Conservation (phyloP, 1,284 basidiomycete genomes). For the Heliocybe sulcata region DNA sequence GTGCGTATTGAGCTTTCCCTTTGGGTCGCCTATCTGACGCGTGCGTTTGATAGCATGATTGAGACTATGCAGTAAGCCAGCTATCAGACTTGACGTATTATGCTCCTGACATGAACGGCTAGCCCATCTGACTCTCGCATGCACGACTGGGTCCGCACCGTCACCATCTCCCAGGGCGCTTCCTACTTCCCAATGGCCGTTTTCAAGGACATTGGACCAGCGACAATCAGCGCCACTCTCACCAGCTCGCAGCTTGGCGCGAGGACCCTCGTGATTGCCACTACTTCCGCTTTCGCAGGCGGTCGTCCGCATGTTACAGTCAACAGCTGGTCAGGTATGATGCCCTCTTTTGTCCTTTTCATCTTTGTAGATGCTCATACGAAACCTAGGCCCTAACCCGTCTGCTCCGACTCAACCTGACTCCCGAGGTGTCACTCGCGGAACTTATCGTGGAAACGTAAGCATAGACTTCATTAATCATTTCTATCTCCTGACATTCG, state of each 20-base stretch:
- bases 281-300: slow-evolving; percentile 36
- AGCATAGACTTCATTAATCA: background rate
- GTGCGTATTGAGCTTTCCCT: slow-evolving; percentile 13
- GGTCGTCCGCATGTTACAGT: slow-evolving; percentile 35
- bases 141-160: slow-evolving; percentile 27
- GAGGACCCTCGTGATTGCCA: slow-evolving; percentile 36
- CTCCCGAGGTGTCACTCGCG: slow-evolving; percentile 26
- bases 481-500: background rate
- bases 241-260: slow-evolving; percentile 36
- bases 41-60: slow-evolving; percentile 21
- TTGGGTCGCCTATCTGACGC: background rate
- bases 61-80: slow-evolving; percentile 30
- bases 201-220: slow-evolving; percentile 21
- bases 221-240: slow-evolving; percentile 33
- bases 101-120: background rate
- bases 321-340: slow-evolving; percentile 26
- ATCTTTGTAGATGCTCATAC: too few species aligned
- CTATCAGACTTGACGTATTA: background rate
- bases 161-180: slow-evolving; percentile 21
- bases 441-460: slow-evolving; percentile 33
- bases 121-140: slow-evolving; percentile 30
- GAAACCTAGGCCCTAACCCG: slow-evolving; percentile 3
- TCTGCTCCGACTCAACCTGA: slow-evolving; percentile 31
- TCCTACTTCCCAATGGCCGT: slow-evolving; percentile 30
- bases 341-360: too few species aligned